Percentiles rank a stretch among this genome's conserved stretches.
These are phyloP conservation scores for Candida anglica DNA, from an alignment of 805 yeast genomes.

Conservation along the genomic window DNA sequence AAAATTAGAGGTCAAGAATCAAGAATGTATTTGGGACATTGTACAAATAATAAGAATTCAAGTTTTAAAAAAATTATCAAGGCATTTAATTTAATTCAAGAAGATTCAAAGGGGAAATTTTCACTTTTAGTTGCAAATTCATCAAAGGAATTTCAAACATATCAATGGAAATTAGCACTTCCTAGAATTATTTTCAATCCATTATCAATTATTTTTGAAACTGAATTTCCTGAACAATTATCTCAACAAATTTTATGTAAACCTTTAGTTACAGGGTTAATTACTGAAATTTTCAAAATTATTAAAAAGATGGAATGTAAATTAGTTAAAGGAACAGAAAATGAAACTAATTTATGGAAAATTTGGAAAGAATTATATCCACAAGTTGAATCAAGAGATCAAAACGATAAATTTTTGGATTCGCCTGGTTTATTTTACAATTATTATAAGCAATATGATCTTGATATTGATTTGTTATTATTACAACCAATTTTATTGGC, in stretches of 20 bases:
- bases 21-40: slow-evolving; percentile 41
- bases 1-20: slow-evolving; percentile 37
- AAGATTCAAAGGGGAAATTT: slow-evolving; percentile 31
- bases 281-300: slow-evolving; percentile 69
- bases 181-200: slow-evolving; percentile 79
- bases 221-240: slow-evolving; percentile 56
- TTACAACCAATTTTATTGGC: slow-evolving; percentile 85
- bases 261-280: slow-evolving; percentile 78
- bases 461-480: slow-evolving; percentile 71
- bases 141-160: slow-evolving; percentile 57
- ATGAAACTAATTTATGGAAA: slow-evolving; percentile 54
- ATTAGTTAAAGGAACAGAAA: slow-evolving; percentile 65
- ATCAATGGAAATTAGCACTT: slow-evolving; percentile 83
- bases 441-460: slow-evolving; percentile 46
- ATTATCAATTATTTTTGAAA: slow-evolving; percentile 68
- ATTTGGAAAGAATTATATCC: slow-evolving; percentile 50
- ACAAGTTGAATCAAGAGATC: slow-evolving; percentile 12
- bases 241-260: slow-evolving; percentile 71
- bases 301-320: slow-evolving; percentile 76
- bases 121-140: slow-evolving; percentile 48
- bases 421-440: slow-evolving; percentile 65
- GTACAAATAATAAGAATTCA: slow-evolving; percentile 3
- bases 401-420: slow-evolving; percentile 31
- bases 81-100: slow-evolving; percentile 30
- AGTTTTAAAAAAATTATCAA: slow-evolving; percentile 21